Base-by-base conservation (phyloP, 768 basidiomycete species). In the Russula lepida region DNA sequence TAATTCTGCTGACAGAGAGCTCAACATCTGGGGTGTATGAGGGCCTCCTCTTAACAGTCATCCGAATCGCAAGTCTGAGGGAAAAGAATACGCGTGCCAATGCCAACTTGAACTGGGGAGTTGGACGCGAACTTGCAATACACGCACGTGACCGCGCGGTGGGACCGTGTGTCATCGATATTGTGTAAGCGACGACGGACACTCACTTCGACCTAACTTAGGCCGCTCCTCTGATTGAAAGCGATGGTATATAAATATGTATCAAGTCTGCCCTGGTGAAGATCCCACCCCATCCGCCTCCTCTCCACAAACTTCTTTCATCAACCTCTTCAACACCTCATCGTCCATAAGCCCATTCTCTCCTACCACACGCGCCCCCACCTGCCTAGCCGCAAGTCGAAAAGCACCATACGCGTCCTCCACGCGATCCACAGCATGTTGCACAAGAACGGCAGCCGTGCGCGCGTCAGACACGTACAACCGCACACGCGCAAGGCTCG, bases 381-480 rank as follows among this genome's bases (percentile, higher is more conserved):
- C 80, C 71, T 73, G 79, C 77, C 75, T 60, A 17, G 84, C 78
- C 23, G 81, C 75, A 47, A 89, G 85, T 66, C 84, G 74, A 75
- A 92, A 97, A 27, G 78, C 77, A 67, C 79, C 77, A 73, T 95
- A 97, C 35, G 81, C 81, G 54, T 88, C 85, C 64, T 84, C 79
- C 19, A 97, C 79, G 33, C 84, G 81, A 48, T 88, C 89, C 71
- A 84, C 77, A 27, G 89, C 78, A 64, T 94, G 92, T 32, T 81
- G 80, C 30, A 97, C 72, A 56, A 98, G 75, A 8, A 98, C 86
- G 2, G 76, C 76, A 33, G 88, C 88, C 5, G 92, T 92, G 60
- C 85, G 77, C 59, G 83, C 82, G 67, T 94, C 89, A 67, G 86
- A 85, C 8, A 99, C 78, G 71, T 95, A 98, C 59, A 91, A 67